These are phyloP conservation scores for Eimeria tenella DNA, from an alignment of 169 alveolate genomes.

Conservation along the genomic window DNA sequence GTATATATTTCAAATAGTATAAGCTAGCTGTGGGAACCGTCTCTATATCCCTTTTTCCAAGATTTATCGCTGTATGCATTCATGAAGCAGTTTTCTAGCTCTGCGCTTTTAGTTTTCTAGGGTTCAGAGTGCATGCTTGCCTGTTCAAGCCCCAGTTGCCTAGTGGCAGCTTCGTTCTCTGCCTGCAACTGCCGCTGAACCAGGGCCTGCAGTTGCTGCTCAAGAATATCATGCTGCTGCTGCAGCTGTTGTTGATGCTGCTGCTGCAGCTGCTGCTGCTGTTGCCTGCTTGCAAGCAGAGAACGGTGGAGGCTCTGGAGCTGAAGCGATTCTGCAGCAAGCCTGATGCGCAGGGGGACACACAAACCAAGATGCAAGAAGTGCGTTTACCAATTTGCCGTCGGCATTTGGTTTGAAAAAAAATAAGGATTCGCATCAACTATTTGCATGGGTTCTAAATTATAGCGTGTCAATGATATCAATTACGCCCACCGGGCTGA, in stretches of 20 bases:
- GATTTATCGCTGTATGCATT: too few species aligned
- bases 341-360: constrained; percentile 6
- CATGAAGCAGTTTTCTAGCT: too few species aligned
- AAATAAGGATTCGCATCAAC: too few species aligned
- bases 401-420: too few species aligned
- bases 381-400: too few species aligned
- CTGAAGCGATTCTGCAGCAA: constrained; percentile 39
- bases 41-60: too few species aligned
- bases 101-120: too few species aligned
- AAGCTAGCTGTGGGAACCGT: too few species aligned
- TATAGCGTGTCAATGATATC: too few species aligned
- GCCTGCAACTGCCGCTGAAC: constrained; percentile 51
- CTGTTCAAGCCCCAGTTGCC: constrained; percentile 26
- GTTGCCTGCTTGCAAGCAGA: constrained; percentile 44
- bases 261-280: constrained; percentile 65
- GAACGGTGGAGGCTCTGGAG: constrained; percentile 42
- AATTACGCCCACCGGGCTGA: not conserved
- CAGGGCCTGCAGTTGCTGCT: constrained; percentile 47
- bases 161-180: constrained; percentile 26
- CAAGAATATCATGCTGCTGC: constrained; percentile 14
- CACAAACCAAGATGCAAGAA: too few species aligned
- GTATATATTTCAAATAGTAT: too few species aligned
- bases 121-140: not conserved
- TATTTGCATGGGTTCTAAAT: too few species aligned
- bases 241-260: constrained; percentile 56